Base-by-base conservation (phyloP, 441 rosid species). In the Dalechampia spathulata region DNA sequence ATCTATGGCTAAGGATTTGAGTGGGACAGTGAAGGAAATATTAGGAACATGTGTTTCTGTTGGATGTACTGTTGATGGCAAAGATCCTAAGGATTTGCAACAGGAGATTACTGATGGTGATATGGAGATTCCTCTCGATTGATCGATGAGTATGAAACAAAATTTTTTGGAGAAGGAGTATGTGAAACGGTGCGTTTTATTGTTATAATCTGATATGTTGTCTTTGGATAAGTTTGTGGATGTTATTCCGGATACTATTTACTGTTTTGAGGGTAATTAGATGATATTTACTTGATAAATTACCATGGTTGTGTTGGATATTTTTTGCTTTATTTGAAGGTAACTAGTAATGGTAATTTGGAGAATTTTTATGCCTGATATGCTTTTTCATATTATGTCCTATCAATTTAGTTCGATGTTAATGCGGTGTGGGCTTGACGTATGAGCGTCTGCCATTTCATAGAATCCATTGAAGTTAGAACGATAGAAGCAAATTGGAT, bases 51-150 rank as follows among this genome's bases (percentile, higher is more conserved):
- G 94, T 26, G 94, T 88, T 0, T 83, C 88, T 0, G 94, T 88
- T 26, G 88, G 94, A 5, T 88, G 94, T 42, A 83, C 83, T n/a
- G 90, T 85, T 0, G 94, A 85, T 61, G 94, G 85, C 4, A 85
- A 88, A 67, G 73, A 85, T 50, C 94, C 94, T 0, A 83, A 80
- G 69, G 89, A 81, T 58, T 71, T 83, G 63, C 91, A 88, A 67
- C 67, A 85, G 59, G 96, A 83, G 72, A 83, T 87, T 23, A 61
- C 71, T 32, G 83, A 81, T 5, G 93, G 96, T 15, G 96, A 81
- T 2, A 64, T 85, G 40, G 96, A 75, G 48, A 16, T 85, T 22
- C 93, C 96, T 28, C 67, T 63, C 46, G 83, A 80, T 44, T 44
- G 43, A 61, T 6, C 6, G n/a, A n/a, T n/a, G n/a, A n/a, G n/a